Conservation (phyloP, 257 asterid genomes). For the Fraxinus pennsylvanica region DNA sequence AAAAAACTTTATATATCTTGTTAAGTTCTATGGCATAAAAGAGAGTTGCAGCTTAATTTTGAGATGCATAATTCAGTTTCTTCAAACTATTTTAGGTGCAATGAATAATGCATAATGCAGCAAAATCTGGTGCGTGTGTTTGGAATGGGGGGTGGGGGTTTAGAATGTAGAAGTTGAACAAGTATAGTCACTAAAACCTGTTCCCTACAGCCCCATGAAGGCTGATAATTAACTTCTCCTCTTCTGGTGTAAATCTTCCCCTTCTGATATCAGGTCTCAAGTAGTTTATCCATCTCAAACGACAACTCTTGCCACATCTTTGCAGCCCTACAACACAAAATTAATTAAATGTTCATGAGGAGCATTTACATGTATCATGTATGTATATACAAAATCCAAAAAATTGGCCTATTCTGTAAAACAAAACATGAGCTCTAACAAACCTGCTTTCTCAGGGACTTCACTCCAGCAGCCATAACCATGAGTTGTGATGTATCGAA, state of each 20-base stretch:
- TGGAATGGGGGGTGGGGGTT: background rate
- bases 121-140: background rate
- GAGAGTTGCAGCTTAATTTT: background rate
- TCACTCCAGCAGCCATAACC: constrained; percentile 99
- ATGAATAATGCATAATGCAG: background rate
- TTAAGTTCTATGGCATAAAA: background rate
- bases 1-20: background rate
- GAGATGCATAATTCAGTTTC: background rate
- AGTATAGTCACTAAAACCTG: constrained; percentile 50
- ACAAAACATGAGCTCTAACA: no score
- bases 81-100: background rate
- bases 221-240: constrained; percentile 81
- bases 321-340: constrained; percentile 58
- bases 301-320: constrained; percentile 92
- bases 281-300: constrained; percentile 90
- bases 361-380: no score
- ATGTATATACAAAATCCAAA: no score
- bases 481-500: constrained; percentile 68
- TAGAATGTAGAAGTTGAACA: background rate
- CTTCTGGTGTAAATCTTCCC: constrained; percentile 84
- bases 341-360: no score
- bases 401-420: no score
- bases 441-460: constrained; percentile 99
- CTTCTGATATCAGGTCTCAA: constrained; percentile 90
- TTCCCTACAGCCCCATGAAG: constrained; percentile 94